A percentile compares a stretch with the other conserved stretches of the same genome.
These are phyloP conservation scores for Fusarium caatingaense DNA, from an alignment of 2,329 filamentous ascomycete species.

Conservation along the genomic window DNA sequence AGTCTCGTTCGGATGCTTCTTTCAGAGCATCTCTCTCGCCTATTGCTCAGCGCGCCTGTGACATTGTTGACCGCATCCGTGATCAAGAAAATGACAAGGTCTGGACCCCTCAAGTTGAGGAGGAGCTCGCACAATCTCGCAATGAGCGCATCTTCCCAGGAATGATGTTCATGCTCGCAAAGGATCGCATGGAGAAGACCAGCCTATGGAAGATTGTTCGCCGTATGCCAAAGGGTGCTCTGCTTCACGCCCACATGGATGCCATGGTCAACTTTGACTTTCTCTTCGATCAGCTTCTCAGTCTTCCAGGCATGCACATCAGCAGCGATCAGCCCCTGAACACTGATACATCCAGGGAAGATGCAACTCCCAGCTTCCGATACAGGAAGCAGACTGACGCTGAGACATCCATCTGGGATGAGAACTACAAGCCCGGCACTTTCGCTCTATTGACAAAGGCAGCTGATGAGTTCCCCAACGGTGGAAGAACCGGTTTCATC, in stretches of 20 bases:
- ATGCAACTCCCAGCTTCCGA: constrained; percentile 70
- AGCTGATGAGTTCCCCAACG: constrained; percentile 79
- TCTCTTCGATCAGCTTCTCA: constrained; percentile 77
- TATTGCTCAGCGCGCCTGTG: constrained; percentile 79
- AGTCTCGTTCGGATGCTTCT: constrained; percentile 77
- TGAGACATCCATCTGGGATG: constrained; percentile 71
- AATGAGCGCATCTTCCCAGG: constrained; percentile 80
- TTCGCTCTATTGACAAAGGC: constrained; percentile 70
- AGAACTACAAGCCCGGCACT: constrained; percentile 68
- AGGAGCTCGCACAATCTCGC: constrained; percentile 71
- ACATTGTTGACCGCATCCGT: constrained; percentile 83
- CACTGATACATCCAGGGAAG: constrained; percentile 63
- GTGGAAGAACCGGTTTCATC: constrained; percentile 77
- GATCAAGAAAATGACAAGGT: constrained; percentile 78
- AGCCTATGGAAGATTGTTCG: constrained; percentile 87
- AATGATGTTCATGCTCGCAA: constrained; percentile 93
- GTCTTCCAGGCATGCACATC: constrained; percentile 80
- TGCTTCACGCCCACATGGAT: constrained; percentile 89
- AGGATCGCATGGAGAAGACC: constrained; percentile 85
- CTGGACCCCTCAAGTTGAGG: constrained; percentile 81
- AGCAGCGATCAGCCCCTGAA: constrained; percentile 68
- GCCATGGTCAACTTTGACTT: constrained; percentile 91
- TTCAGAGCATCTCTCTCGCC: constrained; percentile 83
- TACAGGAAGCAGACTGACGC: constrained; percentile 62
- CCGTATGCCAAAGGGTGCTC: constrained; percentile 87